Conservation (phyloP, 129 eudicot genomes). For the Dittrichia graveolens region DNA sequence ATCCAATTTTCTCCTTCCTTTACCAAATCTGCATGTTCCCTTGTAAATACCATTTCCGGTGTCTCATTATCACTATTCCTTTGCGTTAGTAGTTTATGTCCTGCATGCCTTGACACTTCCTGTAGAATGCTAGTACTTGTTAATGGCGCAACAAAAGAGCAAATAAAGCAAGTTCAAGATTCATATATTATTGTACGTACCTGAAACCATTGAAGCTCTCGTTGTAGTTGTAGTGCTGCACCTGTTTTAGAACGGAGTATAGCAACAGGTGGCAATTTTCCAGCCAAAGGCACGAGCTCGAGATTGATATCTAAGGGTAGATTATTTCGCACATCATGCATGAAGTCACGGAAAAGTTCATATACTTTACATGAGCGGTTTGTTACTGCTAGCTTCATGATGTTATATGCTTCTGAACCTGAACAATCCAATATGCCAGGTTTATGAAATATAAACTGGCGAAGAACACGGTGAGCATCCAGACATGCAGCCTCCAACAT, state of each 20-base stretch:
- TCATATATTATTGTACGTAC: neutral
- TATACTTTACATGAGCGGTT: constrained; percentile 34
- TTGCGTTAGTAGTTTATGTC: neutral
- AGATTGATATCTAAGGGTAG: constrained; percentile 17
- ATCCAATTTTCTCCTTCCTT: constrained; percentile 41
- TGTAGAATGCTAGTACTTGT: neutral
- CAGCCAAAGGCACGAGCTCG: constrained; percentile 26
- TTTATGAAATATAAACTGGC: constrained; percentile 12
- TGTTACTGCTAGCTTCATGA: constrained; percentile 27
- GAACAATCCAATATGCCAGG: neutral
- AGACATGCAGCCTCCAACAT: constrained; percentile 31
- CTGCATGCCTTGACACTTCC: constrained; percentile 27
- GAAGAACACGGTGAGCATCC: constrained; percentile 23
- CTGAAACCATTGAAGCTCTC: constrained; percentile 36
- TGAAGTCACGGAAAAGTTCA: constrained; percentile 11
- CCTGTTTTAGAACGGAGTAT: constrained; percentile 25
- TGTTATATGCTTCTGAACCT: constrained; percentile 3
- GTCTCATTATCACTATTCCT: constrained; percentile 20
- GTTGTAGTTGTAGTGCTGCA: constrained; percentile 36
- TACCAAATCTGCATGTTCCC: constrained; percentile 25
- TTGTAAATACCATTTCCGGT: constrained; percentile 25
- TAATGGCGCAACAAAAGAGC: neutral
- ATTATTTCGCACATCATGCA: neutral
- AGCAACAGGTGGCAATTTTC: constrained; percentile 22
- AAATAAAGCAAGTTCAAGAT: neutral